Evolutionary conservation across 495 filamentous ascomycete genomes (phyloP).

Genomic region (Talaromyces proteolyticus): DNA sequence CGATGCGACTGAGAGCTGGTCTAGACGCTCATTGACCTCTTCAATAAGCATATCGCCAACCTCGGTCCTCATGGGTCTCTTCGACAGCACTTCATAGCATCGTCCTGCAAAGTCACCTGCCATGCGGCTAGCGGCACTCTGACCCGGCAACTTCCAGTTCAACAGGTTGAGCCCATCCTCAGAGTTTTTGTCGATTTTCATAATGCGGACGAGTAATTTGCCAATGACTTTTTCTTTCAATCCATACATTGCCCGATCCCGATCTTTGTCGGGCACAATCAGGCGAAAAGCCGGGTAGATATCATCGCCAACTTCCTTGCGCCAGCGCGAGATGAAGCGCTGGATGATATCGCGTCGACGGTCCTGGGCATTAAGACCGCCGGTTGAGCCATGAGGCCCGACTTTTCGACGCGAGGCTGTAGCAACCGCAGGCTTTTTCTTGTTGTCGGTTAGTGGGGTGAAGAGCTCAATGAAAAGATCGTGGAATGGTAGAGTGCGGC

Average conservation of each 20-base stretch:
- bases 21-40: slow-evolving; percentile 84
- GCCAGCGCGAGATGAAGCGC: slow-evolving; percentile 84
- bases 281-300: slow-evolving; percentile 91
- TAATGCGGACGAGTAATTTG: slow-evolving; percentile 79
- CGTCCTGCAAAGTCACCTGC: slow-evolving; percentile 90
- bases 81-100: slow-evolving; percentile 80
- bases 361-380: slow-evolving; percentile 70
- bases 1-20: slow-evolving; percentile 65
- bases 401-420: slow-evolving; percentile 41
- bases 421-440: slow-evolving; percentile 61
- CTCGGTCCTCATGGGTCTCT: slow-evolving; percentile 69
- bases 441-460: slow-evolving; percentile 79
- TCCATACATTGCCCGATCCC: slow-evolving; percentile 89
- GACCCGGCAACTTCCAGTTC: slow-evolving; percentile 90
- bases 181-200: slow-evolving; percentile 88
- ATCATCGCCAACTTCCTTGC: slow-evolving; percentile 80
- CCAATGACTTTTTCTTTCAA: slow-evolving; percentile 90
- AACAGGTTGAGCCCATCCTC: slow-evolving; percentile 80
- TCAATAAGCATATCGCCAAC: slow-evolving; percentile 76
- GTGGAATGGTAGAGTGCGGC: slow-evolving; percentile 75
- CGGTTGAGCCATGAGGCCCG: slow-evolving; percentile 51
- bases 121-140: slow-evolving; percentile 51
- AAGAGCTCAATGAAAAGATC: slow-evolving; percentile 74
- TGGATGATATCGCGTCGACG: slow-evolving; percentile 80
- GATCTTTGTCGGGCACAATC: slow-evolving; percentile 90